Conservation (phyloP, 2,329 filamentous ascomycete genomes). For the Monosporascus sp. region DNA sequence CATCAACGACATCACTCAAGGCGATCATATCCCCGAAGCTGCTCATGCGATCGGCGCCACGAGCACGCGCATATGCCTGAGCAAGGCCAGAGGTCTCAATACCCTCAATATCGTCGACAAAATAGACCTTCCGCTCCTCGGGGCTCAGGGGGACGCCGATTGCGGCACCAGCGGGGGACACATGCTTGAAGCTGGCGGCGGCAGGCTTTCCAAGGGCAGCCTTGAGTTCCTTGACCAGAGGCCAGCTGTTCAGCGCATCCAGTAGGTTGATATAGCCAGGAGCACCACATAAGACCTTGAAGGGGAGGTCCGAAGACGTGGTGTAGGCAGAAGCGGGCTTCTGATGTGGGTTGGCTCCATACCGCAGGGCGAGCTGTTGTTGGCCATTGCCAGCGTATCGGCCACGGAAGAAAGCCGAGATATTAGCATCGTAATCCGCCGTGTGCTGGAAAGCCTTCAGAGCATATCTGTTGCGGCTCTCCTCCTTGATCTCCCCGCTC, state of each 20-base stretch:
- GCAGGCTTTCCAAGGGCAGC: slow-evolving; percentile 80
- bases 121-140: slow-evolving; percentile 94
- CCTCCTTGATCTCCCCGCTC: slow-evolving; percentile 77
- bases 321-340: slow-evolving; percentile 88
- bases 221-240: slow-evolving; percentile 93
- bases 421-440: slow-evolving; percentile 91
- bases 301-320: slow-evolving; percentile 70
- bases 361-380: slow-evolving; percentile 81
- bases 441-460: slow-evolving; percentile 99
- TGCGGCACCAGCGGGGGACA: slow-evolving; percentile 91
- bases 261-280: slow-evolving; percentile 97
- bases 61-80: slow-evolving; percentile 91
- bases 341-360: slow-evolving; percentile 97
- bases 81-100: slow-evolving; percentile 82
- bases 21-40: slow-evolving; percentile 97
- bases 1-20: slow-evolving; percentile 83
- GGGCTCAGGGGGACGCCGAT: slow-evolving; percentile 83
- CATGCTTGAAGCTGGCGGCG: slow-evolving; percentile 98
- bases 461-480: slow-evolving; percentile 81
- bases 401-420: slow-evolving; percentile 96
- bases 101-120: slow-evolving; percentile 91
- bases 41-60: slow-evolving; percentile 96
- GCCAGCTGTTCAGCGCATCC: slow-evolving; percentile 95
- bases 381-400: slow-evolving; percentile 83
- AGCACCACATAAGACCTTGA: slow-evolving; percentile 84